These are phyloP conservation scores for Houttuynia cordata DNA, from an alignment of 164 flowering plant genomes.

Conservation along the genomic window DNA sequence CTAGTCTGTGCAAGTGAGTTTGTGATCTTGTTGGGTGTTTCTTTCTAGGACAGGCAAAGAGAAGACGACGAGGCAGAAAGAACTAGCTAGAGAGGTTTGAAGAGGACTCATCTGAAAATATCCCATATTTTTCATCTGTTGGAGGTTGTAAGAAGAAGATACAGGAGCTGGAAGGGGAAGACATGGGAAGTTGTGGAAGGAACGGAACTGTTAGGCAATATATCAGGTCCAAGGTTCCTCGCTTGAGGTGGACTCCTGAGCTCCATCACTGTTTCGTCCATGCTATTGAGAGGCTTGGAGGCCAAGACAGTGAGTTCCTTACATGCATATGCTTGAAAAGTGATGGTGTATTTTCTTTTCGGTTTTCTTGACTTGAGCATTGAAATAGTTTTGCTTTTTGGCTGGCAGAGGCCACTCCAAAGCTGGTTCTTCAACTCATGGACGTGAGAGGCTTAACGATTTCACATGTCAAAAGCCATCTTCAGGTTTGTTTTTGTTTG, in stretches of 20 bases:
- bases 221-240: constrained; percentile 68
- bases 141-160: background rate
- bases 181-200: constrained; percentile 60
- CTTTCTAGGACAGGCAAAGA: too few species aligned
- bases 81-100: too few species aligned
- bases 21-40: background rate
- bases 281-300: constrained; percentile 85
- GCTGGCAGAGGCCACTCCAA: constrained; percentile 74
- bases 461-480: constrained; percentile 93
- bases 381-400: too few species aligned
- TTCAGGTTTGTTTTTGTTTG: constrained; percentile 43
- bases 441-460: constrained; percentile 79
- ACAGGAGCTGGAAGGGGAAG: constrained; percentile 3
- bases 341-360: background rate
- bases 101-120: background rate
- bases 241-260: constrained; percentile 83
- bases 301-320: constrained; percentile 54
- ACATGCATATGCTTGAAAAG: background rate
- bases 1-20: background rate
- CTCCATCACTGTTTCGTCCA: constrained; percentile 76
- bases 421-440: constrained; percentile 80
- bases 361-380: background rate
- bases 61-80: too few species aligned
- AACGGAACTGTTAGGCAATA: constrained; percentile 66
- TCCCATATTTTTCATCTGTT: background rate